Percentiles rank a stretch among this genome's conserved stretches.
Conservation (phyloP, 164 flowering plant species). For the Houttuynia cordata region DNA sequence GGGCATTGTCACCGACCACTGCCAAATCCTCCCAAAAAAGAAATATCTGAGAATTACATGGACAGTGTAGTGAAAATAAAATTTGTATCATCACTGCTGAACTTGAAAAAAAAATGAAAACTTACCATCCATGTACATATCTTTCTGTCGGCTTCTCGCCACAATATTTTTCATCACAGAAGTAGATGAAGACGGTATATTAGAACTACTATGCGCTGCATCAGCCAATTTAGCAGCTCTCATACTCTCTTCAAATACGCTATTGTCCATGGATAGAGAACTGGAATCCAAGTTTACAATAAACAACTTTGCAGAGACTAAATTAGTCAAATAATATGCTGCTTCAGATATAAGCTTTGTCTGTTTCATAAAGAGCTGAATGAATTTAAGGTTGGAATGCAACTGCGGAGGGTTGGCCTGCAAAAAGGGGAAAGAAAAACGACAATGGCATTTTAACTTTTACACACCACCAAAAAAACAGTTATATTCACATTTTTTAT, state of each 20-base stretch:
- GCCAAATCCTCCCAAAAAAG: no score
- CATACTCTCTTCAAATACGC: slow-evolving; percentile 37
- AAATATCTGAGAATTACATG: no score
- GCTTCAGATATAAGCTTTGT: slow-evolving; percentile 33
- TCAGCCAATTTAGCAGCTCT: neutral
- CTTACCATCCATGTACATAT: no score
- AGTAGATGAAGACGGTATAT: no score
- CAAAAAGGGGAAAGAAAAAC: neutral
- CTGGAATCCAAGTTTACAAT: slow-evolving; percentile 28
- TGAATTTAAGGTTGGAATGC: slow-evolving; percentile 42
- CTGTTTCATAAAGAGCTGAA: slow-evolving; percentile 37
- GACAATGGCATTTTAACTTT: neutral
- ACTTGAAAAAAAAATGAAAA: no score
- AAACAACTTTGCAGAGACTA: slow-evolving; percentile 38
- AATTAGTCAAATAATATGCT: slow-evolving; percentile 41
- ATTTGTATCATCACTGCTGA: no score
- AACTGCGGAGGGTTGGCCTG: slow-evolving; percentile 46
- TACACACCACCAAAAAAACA: neutral
- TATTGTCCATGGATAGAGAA: slow-evolving; percentile 38
- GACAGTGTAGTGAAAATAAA: no score
- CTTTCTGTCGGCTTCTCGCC: no score
- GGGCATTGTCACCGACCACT: no score
- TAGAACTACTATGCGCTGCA: no score
- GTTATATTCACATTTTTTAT: neutral
- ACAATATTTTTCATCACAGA: no score